phyloP scores from a whole-genome alignment of 2,329 filamentous ascomycete genomes.

The Epicoccum nigrum region DNA sequence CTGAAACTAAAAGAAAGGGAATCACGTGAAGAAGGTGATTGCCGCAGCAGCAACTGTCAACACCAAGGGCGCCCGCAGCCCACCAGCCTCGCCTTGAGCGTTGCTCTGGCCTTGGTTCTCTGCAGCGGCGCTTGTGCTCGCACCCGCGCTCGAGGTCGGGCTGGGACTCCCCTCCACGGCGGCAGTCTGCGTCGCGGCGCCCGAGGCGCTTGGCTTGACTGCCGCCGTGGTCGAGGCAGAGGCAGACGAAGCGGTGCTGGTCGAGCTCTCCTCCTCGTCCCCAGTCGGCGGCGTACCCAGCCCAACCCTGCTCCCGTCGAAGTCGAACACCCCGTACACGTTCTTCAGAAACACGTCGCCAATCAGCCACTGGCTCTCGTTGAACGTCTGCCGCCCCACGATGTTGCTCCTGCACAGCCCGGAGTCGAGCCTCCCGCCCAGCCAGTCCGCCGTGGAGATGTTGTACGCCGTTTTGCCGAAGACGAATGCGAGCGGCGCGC shows the following conservation, averaged over 20 bases:
- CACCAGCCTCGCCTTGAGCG: slow-evolving; percentile 9
- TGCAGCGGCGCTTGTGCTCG: slow-evolving; percentile 5
- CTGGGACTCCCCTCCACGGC: slow-evolving; percentile 1
- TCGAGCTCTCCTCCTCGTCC: slow-evolving; percentile 8
- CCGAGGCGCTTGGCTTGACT: background rate
- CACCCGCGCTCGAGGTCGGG: background rate
- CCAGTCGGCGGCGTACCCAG: slow-evolving; percentile 39
- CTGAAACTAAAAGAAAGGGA: no score
- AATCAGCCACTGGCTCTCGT: slow-evolving; percentile 72
- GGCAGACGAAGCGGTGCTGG: slow-evolving; percentile 3
- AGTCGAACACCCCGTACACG: slow-evolving; percentile 85
- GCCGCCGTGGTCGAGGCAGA: background rate
- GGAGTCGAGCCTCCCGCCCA: slow-evolving; percentile 54
- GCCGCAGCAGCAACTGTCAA: background rate
- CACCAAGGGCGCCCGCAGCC: background rate
- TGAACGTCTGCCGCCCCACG: slow-evolving; percentile 72
- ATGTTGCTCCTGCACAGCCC: slow-evolving; percentile 70
- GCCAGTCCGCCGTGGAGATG: slow-evolving; percentile 74
- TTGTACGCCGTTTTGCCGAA: slow-evolving; percentile 72
- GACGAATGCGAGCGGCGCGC: slow-evolving; percentile 64
- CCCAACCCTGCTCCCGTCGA: slow-evolving; percentile 69
- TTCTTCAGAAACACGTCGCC: slow-evolving; percentile 90
- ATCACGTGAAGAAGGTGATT: slow-evolving; percentile 14
- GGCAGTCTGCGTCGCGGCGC: slow-evolving; percentile 1
- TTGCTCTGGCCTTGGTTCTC: slow-evolving; percentile 7